A percentile compares a stretch with the other conserved stretches of the same genome.
Conservation (phyloP, 768 basidiomycete species). For the Podaxis sp. region DNA sequence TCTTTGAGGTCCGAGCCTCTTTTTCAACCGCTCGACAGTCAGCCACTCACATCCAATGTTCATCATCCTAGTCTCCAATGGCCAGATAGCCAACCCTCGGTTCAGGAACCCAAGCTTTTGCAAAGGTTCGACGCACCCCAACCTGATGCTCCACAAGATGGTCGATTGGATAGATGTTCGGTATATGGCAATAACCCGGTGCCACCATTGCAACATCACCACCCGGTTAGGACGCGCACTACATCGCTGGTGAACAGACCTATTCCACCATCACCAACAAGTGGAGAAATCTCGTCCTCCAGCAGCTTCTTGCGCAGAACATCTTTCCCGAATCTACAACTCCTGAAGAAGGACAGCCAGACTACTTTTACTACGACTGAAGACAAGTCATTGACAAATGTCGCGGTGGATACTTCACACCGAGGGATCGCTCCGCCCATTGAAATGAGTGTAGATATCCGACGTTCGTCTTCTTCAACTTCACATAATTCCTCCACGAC, state of each 20-base stretch:
- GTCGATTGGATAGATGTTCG: not conserved
- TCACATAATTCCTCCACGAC: not conserved
- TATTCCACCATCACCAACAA: not conserved
- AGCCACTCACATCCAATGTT: not conserved
- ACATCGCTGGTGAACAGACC: not conserved
- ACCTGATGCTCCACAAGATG: not conserved
- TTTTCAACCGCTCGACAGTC: not conserved
- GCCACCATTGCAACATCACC: not conserved
- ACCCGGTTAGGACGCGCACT: not conserved
- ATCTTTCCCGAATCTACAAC: conserved; percentile 17
- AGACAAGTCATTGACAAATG: not conserved
- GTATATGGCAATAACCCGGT: not conserved
- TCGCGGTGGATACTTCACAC: not conserved
- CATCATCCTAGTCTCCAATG: not conserved
- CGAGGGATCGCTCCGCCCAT: not conserved
- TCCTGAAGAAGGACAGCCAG: not conserved
- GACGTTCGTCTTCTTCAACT: not conserved
- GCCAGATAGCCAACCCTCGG: not conserved
- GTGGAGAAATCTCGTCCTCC: conserved; percentile 17
- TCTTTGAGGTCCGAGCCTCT: not conserved
- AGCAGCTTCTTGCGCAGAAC: conserved; percentile 19
- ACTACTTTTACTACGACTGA: not conserved
- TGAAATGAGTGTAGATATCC: not conserved
- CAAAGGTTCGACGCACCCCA: not conserved
- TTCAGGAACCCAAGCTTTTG: not conserved